A percentile compares a stretch with the other conserved stretches of the same genome.
phyloP scores from a whole-genome alignment of 106 monocot species.

The Alisma plantagoaquatica region DNA sequence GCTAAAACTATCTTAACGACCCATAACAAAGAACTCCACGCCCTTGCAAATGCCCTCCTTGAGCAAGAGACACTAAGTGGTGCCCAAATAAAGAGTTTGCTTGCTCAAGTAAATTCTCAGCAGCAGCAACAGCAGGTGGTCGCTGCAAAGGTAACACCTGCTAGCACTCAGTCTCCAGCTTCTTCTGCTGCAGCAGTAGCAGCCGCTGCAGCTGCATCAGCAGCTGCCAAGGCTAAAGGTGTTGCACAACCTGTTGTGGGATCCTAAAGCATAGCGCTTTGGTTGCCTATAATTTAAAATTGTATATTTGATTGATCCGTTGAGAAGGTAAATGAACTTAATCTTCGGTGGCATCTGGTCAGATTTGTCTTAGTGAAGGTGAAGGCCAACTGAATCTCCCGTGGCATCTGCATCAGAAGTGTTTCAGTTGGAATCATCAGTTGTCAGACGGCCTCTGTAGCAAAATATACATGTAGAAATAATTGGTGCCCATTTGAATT shows the following conservation, averaged over 20 bases:
- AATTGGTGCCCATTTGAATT: too few relatives aligned
- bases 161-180: constrained; percentile 35
- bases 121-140: constrained; percentile 21
- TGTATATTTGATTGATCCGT: background rate
- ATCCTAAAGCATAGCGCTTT: constrained; percentile 22
- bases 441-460: too few relatives aligned
- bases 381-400: too few relatives aligned
- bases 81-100: constrained; percentile 71
- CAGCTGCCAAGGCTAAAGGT: constrained; percentile 79
- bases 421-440: too few relatives aligned
- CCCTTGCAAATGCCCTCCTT: constrained; percentile 79
- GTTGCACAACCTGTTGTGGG: constrained; percentile 76
- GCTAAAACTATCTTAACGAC: constrained; percentile 70
- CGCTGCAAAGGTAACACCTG: constrained; percentile 9
- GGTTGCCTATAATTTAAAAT: background rate
- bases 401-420: too few relatives aligned
- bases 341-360: too few relatives aligned
- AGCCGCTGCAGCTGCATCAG: constrained; percentile 50
- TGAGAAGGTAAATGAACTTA: too few relatives aligned
- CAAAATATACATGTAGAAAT: too few relatives aligned
- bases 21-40: constrained; percentile 74
- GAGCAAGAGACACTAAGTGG: constrained; percentile 88
- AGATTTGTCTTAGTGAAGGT: too few relatives aligned
- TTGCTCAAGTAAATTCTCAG: constrained; percentile 35
- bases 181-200: constrained; percentile 51